Percentiles rank a stretch among this genome's conserved stretches.
phyloP scores from a whole-genome alignment of 306 rosid genomes.

The Sophora flavescens region DNA sequence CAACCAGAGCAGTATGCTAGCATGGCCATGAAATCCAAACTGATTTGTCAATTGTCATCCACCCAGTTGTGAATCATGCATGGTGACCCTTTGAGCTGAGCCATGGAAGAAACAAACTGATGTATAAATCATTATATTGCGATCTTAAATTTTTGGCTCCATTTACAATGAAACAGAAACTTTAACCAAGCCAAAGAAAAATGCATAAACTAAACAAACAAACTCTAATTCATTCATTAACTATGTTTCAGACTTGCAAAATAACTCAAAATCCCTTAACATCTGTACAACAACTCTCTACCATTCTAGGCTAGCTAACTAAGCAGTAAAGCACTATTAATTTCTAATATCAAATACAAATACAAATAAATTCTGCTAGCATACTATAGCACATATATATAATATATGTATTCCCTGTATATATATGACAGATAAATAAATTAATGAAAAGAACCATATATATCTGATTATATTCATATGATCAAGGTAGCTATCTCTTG shows the following conservation, averaged over 20 bases:
- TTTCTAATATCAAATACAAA: slow-evolving; percentile 41
- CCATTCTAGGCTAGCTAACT: slow-evolving; percentile 52
- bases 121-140: slow-evolving; percentile 4
- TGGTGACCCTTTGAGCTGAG: slow-evolving; percentile 9
- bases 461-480: slow-evolving; percentile 20
- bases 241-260: slow-evolving; percentile 35
- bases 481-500: slow-evolving; percentile 60
- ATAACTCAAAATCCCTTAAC: slow-evolving; percentile 50
- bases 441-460: slow-evolving; percentile 37
- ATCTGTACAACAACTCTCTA: slow-evolving; percentile 69
- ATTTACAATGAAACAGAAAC: slow-evolving; percentile 46
- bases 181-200: slow-evolving; percentile 29
- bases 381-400: slow-evolving; percentile 25
- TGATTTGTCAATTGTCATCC: slow-evolving; percentile 36
- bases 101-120: slow-evolving; percentile 5
- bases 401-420: slow-evolving; percentile 35
- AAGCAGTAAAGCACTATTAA: slow-evolving; percentile 38
- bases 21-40: slow-evolving; percentile 21
- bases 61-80: slow-evolving; percentile 25
- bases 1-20: neutral
- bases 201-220: slow-evolving; percentile 32
- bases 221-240: slow-evolving; percentile 33
- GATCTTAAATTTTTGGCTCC: neutral
- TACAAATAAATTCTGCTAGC: slow-evolving; percentile 38
- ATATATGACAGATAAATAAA: slow-evolving; percentile 45